phyloP scores from a whole-genome alignment of 2,329 filamentous ascomycete genomes.

The Dactylonectria estremocensis region DNA sequence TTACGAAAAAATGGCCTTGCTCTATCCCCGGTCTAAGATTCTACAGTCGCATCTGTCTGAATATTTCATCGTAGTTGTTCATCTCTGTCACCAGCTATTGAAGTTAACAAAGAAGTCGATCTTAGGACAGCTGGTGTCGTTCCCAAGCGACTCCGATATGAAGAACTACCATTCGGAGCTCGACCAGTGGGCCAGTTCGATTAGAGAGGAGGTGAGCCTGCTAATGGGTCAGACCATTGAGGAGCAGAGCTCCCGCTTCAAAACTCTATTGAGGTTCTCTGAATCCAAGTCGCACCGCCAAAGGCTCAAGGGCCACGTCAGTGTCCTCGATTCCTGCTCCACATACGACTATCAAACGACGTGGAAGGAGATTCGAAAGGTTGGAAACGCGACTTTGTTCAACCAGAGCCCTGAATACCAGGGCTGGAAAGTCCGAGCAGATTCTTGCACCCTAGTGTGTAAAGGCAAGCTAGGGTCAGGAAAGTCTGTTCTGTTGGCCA shows the following conservation, averaged over 20 bases:
- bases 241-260: constrained; percentile 43
- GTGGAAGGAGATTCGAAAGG: constrained; percentile 60
- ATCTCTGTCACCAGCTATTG: constrained; percentile 55
- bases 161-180: constrained; percentile 53
- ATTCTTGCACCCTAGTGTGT: constrained; percentile 50
- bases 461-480: constrained; percentile 60
- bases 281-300: not conserved
- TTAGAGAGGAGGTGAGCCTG: constrained; percentile 51
- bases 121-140: constrained; percentile 50
- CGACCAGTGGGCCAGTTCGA: constrained; percentile 51
- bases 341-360: constrained; percentile 56
- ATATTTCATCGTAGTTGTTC: constrained; percentile 59
- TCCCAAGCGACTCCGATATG: constrained; percentile 51
- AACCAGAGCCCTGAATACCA: constrained; percentile 26
- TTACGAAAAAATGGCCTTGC: constrained; percentile 55
- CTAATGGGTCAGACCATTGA: constrained; percentile 35
- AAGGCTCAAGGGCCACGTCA: constrained; percentile 36
- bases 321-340: constrained; percentile 58
- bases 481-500: constrained; percentile 62
- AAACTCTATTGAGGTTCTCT: constrained; percentile 14
- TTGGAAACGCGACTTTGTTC: constrained; percentile 53
- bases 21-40: constrained; percentile 57
- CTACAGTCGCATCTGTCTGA: constrained; percentile 55
- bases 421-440: constrained; percentile 32
- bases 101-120: constrained; percentile 52